Percentiles rank a stretch among this genome's conserved stretches.
Evolutionary conservation across 257 asterid species (phyloP).

Genomic region (Schizonepeta tenuifolia): DNA sequence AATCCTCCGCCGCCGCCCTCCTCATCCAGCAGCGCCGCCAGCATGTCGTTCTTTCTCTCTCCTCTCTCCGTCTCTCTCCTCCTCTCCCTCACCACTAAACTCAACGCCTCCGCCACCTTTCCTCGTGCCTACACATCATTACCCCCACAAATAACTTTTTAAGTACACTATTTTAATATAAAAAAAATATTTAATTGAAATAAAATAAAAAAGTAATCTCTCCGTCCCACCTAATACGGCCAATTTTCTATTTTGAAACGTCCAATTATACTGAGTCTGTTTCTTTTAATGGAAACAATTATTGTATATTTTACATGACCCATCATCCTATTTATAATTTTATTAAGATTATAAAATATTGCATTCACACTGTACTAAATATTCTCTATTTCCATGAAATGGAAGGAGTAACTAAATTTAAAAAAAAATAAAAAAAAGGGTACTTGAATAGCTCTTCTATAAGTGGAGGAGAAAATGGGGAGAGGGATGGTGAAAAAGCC

Average conservation of each 20-base stretch:
- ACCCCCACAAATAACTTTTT: too few relatives aligned
- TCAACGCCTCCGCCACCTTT: constrained; percentile 95
- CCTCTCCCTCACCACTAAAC: constrained; percentile 80
- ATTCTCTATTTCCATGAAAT: too few relatives aligned
- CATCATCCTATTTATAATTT: too few relatives aligned
- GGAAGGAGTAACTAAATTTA: not conserved
- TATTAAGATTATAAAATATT: too few relatives aligned
- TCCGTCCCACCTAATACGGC: too few relatives aligned
- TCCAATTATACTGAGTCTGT: too few relatives aligned
- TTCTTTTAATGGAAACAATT: too few relatives aligned
- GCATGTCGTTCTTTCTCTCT: constrained; percentile 80
- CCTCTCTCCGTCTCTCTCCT: constrained; percentile 66
- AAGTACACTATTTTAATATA: not conserved
- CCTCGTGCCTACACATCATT: constrained; percentile 64
- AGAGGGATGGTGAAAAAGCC: constrained; percentile 91
- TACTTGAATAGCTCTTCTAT: constrained; percentile 90
- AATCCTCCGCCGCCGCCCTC: constrained; percentile 76
- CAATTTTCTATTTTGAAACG: too few relatives aligned
- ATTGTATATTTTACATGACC: too few relatives aligned
- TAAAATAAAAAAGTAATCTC: too few relatives aligned
- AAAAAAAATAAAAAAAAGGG: not conserved
- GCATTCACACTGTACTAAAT: too few relatives aligned
- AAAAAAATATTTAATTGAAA: too few relatives aligned
- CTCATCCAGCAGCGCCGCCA: constrained; percentile 86
- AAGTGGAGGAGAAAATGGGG: constrained; percentile 83